Conservation (phyloP, 768 basidiomycete species). For the Holtermanniella nyarrowii region DNA sequence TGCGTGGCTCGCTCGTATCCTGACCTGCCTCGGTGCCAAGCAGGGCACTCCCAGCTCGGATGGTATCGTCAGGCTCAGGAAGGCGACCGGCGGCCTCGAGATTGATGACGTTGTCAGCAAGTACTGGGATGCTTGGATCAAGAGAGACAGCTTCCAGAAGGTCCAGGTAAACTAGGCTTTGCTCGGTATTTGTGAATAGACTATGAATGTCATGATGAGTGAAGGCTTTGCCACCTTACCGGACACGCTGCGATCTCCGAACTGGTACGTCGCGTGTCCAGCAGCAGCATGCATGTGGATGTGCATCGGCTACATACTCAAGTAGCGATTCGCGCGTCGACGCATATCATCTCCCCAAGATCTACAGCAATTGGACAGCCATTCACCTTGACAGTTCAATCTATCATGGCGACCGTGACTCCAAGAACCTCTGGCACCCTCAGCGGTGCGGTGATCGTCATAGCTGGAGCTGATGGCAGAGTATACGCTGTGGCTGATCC, state of each 20-base stretch:
- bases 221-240: neutral
- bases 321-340: too few relatives aligned
- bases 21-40: constrained; percentile 24
- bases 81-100: constrained; percentile 27
- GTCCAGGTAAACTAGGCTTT: too few relatives aligned
- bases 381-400: too few relatives aligned
- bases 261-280: too few relatives aligned
- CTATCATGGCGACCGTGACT: neutral
- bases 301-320: too few relatives aligned
- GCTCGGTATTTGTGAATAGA: neutral
- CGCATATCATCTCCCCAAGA: too few relatives aligned
- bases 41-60: constrained; percentile 16
- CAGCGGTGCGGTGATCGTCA: neutral
- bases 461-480: constrained; percentile 7
- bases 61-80: constrained; percentile 21
- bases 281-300: too few relatives aligned
- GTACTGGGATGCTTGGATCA: constrained; percentile 35
- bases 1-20: constrained; percentile 28
- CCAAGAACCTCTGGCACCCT: neutral
- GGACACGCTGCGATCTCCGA: too few relatives aligned
- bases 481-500: constrained; percentile 19
- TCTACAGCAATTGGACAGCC: too few relatives aligned
- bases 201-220: neutral
- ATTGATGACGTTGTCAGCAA: constrained; percentile 28
- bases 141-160: constrained; percentile 25